Conservation (phyloP, 176 grass and related monocot genomes). For the Raddia distichophylla region DNA sequence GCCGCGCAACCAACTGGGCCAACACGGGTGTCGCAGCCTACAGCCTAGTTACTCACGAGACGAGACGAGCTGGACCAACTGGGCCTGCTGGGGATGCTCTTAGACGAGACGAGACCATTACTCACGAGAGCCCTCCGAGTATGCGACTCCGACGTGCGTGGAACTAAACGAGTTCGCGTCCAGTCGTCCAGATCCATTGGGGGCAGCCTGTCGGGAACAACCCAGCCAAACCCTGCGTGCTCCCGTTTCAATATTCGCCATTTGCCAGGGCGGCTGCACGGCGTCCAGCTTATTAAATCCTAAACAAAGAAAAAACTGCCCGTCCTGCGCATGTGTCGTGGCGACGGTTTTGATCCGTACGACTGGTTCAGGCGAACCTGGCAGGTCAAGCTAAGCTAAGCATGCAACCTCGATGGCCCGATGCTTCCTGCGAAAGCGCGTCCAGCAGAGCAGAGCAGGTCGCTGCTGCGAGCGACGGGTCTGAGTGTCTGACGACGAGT, state of each 20-base stretch:
- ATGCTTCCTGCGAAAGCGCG: slow-evolving; percentile 10
- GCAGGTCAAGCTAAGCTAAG: slow-evolving; percentile 24
- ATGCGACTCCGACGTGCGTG: no score
- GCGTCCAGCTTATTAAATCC: background rate
- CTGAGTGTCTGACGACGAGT: background rate
- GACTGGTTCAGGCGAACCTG: background rate
- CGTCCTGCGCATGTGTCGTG: slow-evolving; percentile 33
- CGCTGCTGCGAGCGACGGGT: background rate
- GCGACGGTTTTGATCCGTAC: slow-evolving; percentile 1
- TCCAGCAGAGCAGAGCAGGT: background rate
- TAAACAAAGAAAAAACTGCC: slow-evolving; percentile 17
- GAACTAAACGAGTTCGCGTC: background rate
- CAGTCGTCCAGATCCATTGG: background rate
- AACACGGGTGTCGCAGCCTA: no score
- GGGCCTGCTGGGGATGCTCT: no score
- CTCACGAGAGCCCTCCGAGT: no score
- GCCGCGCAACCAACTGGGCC: no score
- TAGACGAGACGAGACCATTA: no score
- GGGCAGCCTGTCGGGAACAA: slow-evolving; percentile 46
- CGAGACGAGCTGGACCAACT: no score
- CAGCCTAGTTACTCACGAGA: no score
- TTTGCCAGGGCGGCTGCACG: background rate
- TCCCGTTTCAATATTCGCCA: slow-evolving; percentile 17
- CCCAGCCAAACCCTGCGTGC: slow-evolving; percentile 36
- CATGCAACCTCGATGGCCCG: background rate